A percentile compares a stretch with the other conserved stretches of the same genome.
Evolutionary conservation across 345 rosid species (phyloP).

Genomic region (Noccaea caerulescens): DNA sequence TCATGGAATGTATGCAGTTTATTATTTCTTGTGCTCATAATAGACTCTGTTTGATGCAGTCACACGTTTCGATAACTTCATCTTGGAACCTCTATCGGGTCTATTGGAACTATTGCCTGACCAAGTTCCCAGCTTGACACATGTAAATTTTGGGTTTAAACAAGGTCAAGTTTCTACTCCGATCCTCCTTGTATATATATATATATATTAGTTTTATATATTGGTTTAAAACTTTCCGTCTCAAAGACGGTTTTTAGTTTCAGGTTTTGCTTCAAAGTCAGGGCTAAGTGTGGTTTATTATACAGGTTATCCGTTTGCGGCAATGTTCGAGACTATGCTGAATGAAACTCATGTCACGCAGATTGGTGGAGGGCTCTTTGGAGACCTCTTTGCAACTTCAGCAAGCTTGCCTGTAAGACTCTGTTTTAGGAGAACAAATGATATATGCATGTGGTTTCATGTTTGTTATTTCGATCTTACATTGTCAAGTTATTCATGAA

Average conservation of each 20-base stretch:
- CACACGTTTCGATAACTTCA: constrained; percentile 49
- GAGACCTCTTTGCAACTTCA: constrained; percentile 40
- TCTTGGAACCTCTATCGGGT: constrained; percentile 47
- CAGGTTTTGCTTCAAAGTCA: not conserved
- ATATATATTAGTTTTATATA: too few species aligned
- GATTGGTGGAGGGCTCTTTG: constrained; percentile 39
- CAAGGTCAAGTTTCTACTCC: constrained; percentile 40
- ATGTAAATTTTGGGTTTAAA: constrained; percentile 45
- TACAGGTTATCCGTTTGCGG: constrained; percentile 48
- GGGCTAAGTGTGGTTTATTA: not conserved
- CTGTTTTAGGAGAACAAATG: not conserved
- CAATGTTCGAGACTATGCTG: constrained; percentile 39
- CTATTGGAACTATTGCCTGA: constrained; percentile 51
- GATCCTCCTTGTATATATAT: not conserved
- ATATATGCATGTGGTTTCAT: not conserved
- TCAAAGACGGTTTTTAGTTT: too few species aligned
- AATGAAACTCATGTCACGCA: constrained; percentile 35
- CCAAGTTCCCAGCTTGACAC: constrained; percentile 42
- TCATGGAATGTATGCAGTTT: not conserved
- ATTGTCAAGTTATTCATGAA: too few species aligned
- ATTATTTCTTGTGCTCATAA: not conserved
- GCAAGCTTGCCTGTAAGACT: constrained; percentile 48
- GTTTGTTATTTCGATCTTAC: too few species aligned
- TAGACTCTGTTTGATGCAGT: constrained; percentile 44
- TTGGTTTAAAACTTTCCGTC: too few species aligned